Percentiles rank a stretch among this genome's conserved stretches.
Conservation (phyloP, 768 basidiomycete genomes). For the Agrocybe pediades region DNA sequence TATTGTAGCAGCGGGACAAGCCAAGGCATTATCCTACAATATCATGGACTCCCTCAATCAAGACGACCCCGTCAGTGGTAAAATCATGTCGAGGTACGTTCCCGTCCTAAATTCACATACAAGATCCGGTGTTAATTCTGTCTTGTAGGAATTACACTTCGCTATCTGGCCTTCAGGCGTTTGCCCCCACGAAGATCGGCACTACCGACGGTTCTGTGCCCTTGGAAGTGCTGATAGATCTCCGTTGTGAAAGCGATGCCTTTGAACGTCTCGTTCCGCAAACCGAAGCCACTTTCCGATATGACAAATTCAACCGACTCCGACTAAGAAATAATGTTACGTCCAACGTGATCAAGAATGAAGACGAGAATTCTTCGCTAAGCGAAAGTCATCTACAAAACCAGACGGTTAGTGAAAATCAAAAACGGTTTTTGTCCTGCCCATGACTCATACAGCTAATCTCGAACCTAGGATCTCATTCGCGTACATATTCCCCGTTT, state of each 20-base stretch:
- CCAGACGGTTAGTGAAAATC: slow-evolving; percentile 30
- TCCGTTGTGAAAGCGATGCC: slow-evolving; percentile 74
- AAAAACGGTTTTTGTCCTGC: background rate
- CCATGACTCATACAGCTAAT: background rate
- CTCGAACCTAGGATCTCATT: slow-evolving; percentile 66
- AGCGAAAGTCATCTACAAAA: slow-evolving; percentile 32
- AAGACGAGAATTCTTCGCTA: slow-evolving; percentile 34
- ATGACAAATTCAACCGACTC: slow-evolving; percentile 94
- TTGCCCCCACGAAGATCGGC: slow-evolving; percentile 61
- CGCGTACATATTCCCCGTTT: slow-evolving; percentile 83
- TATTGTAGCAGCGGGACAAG: slow-evolving; percentile 79
- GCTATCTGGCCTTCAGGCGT: slow-evolving; percentile 83
- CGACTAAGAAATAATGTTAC: slow-evolving; percentile 76
- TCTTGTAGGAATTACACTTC: slow-evolving; percentile 69
- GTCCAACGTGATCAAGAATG: slow-evolving; percentile 41
- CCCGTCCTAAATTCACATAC: background rate
- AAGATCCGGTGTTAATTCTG: background rate
- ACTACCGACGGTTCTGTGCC: slow-evolving; percentile 66
- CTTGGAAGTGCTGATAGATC: slow-evolving; percentile 88
- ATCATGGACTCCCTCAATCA: slow-evolving; percentile 80
- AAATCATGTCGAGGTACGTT: slow-evolving; percentile 79
- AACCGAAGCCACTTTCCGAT: slow-evolving; percentile 81
- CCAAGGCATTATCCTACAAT: slow-evolving; percentile 74
- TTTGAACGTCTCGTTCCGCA: slow-evolving; percentile 92
- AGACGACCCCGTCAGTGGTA: slow-evolving; percentile 83